Evolutionary conservation across 179 eudicot genomes (phyloP).

Genomic region (Camellia oleifera): DNA sequence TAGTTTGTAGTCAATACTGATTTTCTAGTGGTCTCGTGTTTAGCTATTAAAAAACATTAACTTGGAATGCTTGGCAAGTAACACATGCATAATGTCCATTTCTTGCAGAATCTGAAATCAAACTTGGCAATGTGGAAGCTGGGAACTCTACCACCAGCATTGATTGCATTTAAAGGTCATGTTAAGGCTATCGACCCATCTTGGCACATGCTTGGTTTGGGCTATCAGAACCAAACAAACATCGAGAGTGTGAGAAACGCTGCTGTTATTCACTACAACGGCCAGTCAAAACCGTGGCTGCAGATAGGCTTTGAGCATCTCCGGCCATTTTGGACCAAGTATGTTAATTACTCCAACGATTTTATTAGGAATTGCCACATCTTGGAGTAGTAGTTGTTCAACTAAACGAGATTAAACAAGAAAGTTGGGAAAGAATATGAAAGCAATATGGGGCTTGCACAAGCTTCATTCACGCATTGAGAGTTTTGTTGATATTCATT

Average conservation of each 20-base stretch:
- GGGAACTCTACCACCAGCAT: slow-evolving; percentile 95
- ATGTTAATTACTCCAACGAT: slow-evolving; percentile 82
- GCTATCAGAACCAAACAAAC: slow-evolving; percentile 87
- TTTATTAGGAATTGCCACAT: slow-evolving; percentile 90
- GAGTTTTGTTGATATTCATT: slow-evolving; percentile 24
- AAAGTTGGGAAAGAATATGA: slow-evolving; percentile 17
- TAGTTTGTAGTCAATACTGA: not conserved
- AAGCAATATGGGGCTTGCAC: slow-evolving; percentile 12
- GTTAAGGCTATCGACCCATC: slow-evolving; percentile 86
- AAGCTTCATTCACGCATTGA: slow-evolving; percentile 18
- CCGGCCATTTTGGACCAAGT: slow-evolving; percentile 95
- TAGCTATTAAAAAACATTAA: not conserved
- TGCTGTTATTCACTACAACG: slow-evolving; percentile 98
- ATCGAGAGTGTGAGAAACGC: slow-evolving; percentile 75
- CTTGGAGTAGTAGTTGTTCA: slow-evolving; percentile 56
- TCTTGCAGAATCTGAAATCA: slow-evolving; percentile 87
- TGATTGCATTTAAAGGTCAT: slow-evolving; percentile 93
- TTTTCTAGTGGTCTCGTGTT: not conserved
- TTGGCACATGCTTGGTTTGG: slow-evolving; percentile 98
- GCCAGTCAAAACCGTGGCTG: slow-evolving; percentile 98
- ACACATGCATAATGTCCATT: too few species aligned
- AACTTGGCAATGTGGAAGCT: slow-evolving; percentile 97
- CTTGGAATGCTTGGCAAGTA: not conserved
- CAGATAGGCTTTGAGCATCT: slow-evolving; percentile 97
- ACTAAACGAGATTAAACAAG: slow-evolving; percentile 14